A percentile compares a stretch with the other conserved stretches of the same genome.
Evolutionary conservation across 2,329 filamentous ascomycete species (phyloP).

Genomic region (Pezicula carpinea): DNA sequence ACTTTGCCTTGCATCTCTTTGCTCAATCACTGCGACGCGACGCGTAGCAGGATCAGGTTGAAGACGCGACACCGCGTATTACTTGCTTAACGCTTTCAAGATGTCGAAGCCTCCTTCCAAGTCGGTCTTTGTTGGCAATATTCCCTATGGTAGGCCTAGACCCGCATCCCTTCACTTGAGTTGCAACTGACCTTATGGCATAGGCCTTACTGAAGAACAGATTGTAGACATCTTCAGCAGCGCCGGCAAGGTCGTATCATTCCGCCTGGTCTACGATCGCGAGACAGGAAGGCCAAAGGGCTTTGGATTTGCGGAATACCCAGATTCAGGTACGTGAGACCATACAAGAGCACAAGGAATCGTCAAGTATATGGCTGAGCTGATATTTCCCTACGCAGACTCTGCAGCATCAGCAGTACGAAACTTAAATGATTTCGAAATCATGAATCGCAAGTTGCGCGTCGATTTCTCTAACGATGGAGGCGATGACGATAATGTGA

Average conservation of each 20-base stretch:
- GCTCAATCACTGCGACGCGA: not conserved
- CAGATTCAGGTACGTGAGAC: conserved; percentile 65
- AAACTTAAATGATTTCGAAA: conserved; percentile 91
- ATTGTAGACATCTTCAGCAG: conserved; percentile 91
- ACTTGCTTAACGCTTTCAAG: conserved; percentile 42
- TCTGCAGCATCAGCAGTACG: conserved; percentile 89
- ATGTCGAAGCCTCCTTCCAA: conserved; percentile 71
- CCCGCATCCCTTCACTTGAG: conserved; percentile 1
- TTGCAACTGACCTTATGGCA: conserved; percentile 10
- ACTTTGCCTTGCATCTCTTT: conserved; percentile 12
- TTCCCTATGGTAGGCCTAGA: conserved; percentile 64
- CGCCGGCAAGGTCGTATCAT: conserved; percentile 85
- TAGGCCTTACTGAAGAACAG: conserved; percentile 94
- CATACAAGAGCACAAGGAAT: conserved; percentile 4
- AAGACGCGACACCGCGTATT: not conserved
- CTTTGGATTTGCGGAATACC: conserved; percentile 95
- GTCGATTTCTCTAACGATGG: conserved; percentile 96
- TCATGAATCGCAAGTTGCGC: conserved; percentile 89
- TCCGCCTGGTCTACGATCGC: conserved; percentile 90
- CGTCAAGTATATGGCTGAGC: conserved; percentile 3
- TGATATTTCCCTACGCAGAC: conserved; percentile 39
- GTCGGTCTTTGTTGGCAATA: conserved; percentile 82
- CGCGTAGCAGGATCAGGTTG: too few relatives aligned
- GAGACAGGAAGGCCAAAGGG: conserved; percentile 94
- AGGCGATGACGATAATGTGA: conserved; percentile 52